Conservation (phyloP, 2,329 filamentous ascomycete genomes). For the Aureobasidium subglaciale region DNA sequence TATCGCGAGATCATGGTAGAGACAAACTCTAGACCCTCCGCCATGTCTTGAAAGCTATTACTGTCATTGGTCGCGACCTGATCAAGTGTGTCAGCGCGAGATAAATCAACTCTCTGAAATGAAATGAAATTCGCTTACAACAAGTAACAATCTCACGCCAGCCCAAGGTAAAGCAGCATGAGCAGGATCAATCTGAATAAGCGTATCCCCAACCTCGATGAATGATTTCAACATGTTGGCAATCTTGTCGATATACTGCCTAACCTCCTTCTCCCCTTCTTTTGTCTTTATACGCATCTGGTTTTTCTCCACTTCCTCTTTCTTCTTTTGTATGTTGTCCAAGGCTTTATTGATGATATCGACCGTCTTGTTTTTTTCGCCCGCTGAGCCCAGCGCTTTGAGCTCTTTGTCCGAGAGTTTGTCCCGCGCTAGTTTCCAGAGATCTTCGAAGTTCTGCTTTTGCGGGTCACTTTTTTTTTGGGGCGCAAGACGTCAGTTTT, state of each 20-base stretch:
- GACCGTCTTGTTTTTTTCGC: too few species aligned
- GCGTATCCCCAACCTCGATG: slow-evolving; percentile 27
- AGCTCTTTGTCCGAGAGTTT: too few species aligned
- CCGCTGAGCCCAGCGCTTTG: too few species aligned
- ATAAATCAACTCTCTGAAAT: too few species aligned
- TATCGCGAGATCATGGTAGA: slow-evolving; percentile 5
- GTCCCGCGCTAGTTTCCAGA: too few species aligned
- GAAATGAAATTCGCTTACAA: background rate
- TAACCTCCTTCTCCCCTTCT: background rate
- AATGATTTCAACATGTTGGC: slow-evolving; percentile 24
- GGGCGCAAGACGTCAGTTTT: too few species aligned
- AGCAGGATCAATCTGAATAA: slow-evolving; percentile 27
- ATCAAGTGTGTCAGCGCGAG: background rate
- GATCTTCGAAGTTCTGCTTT: too few species aligned
- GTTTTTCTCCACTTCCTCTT: background rate
- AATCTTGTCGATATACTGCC: slow-evolving; percentile 28
- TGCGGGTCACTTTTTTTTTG: too few species aligned
- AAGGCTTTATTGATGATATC: too few species aligned
- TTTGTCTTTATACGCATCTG: background rate
- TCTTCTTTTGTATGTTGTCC: too few species aligned
- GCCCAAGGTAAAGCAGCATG: slow-evolving; percentile 32
- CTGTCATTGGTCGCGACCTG: slow-evolving; percentile 1
- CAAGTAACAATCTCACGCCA: slow-evolving; percentile 26
- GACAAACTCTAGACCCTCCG: slow-evolving; percentile 5
- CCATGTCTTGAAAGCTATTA: slow-evolving; percentile 3